Percentiles rank a stretch among this genome's conserved stretches.
Evolutionary conservation across 2,329 filamentous ascomycete species (phyloP).

Genomic region (Beauveria medogensis): DNA sequence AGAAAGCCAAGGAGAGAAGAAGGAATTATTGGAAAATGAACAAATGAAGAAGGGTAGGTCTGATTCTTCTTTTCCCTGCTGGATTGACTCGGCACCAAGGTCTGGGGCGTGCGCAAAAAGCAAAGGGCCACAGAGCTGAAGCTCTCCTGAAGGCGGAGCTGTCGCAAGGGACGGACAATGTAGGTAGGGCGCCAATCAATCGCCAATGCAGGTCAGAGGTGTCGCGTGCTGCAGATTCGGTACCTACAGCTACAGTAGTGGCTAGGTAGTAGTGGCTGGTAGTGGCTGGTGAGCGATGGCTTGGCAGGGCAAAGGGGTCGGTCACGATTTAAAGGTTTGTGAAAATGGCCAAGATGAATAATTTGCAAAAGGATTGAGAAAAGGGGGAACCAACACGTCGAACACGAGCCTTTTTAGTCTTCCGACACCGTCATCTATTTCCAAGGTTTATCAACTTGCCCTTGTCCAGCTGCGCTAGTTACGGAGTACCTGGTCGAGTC

Average conservation of each 20-base stretch:
- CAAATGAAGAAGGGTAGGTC: background rate
- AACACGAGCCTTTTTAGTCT: no score
- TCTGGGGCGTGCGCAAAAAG: background rate
- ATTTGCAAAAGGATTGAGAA: no score
- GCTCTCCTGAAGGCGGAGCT: conserved; percentile 2
- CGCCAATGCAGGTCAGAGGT: background rate
- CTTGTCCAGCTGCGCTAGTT: no score
- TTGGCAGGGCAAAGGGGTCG: no score
- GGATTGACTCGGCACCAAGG: background rate
- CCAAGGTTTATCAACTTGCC: no score
- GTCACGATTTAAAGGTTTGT: no score
- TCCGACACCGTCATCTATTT: no score
- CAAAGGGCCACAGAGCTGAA: background rate
- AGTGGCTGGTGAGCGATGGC: no score
- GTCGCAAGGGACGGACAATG: background rate
- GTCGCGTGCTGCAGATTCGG: conserved; percentile 2
- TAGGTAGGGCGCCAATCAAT: background rate
- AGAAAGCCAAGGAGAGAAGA: background rate
- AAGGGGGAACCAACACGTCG: no score
- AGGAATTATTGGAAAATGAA: background rate
- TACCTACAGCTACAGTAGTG: background rate
- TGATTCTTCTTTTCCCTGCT: background rate
- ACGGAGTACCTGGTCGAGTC: no score
- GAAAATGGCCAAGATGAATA: no score
- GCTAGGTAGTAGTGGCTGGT: background rate